phyloP scores from a whole-genome alignment of 345 rosid species.

The Rhodomyrtus tomentosa region DNA sequence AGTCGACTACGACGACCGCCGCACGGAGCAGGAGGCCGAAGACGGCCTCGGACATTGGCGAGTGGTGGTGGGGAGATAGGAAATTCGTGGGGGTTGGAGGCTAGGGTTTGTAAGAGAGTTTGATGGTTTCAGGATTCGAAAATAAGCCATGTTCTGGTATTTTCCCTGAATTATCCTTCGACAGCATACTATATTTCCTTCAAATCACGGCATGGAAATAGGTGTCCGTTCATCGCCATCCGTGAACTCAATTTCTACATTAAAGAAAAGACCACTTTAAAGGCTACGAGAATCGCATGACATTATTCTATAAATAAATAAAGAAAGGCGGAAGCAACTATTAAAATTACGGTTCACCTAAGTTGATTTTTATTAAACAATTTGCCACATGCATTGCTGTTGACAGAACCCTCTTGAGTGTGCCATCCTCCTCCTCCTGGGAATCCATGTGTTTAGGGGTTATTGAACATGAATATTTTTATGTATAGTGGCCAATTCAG shows the following conservation, averaged over 20 bases:
- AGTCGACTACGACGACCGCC: not conserved
- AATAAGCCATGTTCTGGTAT: not conserved
- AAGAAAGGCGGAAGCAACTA: not conserved
- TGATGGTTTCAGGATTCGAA: not conserved
- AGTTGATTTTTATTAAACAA: not conserved
- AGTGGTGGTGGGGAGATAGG: not conserved
- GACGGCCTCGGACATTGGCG: not conserved
- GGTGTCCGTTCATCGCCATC: not conserved
- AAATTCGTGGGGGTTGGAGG: not conserved
- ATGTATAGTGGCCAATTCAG: too few species aligned
- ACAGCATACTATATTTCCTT: too few species aligned
- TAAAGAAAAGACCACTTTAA: not conserved
- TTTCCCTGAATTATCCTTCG: not conserved
- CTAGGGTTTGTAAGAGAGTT: not conserved
- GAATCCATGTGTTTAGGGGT: too few species aligned
- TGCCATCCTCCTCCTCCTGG: not conserved
- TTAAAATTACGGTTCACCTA: not conserved
- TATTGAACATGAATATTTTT: too few species aligned
- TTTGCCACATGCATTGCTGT: not conserved
- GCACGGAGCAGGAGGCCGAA: not conserved
- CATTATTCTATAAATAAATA: not conserved
- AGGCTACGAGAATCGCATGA: not conserved
- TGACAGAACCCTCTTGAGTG: not conserved
- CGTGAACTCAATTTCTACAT: not conserved
- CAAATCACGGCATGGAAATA: not conserved